Evolutionary conservation across 148 eudicot species (phyloP).

Genomic region (Diospyros kaki): DNA sequence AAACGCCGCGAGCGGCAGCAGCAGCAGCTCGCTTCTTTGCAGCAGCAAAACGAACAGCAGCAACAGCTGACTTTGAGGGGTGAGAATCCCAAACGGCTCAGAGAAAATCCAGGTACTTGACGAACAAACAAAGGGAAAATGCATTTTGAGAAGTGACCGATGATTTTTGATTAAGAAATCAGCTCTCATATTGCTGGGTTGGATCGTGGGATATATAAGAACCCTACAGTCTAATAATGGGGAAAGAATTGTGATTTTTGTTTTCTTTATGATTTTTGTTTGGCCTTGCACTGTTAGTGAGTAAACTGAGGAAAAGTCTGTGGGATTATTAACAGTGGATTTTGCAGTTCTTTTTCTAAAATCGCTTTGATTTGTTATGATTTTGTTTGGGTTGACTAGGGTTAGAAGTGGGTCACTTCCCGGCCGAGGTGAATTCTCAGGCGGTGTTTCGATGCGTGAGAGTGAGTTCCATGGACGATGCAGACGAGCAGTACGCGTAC

Average conservation of each 20-base stretch:
- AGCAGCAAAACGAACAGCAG: slow-evolving; percentile 12
- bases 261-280: background rate
- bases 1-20: slow-evolving; percentile 70
- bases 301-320: slow-evolving; percentile 32
- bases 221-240: slow-evolving; percentile 6
- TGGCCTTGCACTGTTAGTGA: slow-evolving; percentile 29
- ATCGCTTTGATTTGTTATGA: background rate
- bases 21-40: slow-evolving; percentile 27
- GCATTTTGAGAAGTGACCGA: background rate
- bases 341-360: background rate
- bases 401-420: slow-evolving; percentile 67
- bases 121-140: background rate
- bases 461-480: slow-evolving; percentile 66
- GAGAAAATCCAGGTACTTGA: slow-evolving; percentile 27
- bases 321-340: background rate
- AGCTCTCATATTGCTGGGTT: too few relatives aligned
- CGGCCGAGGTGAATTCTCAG: slow-evolving; percentile 66
- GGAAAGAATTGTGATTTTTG: background rate
- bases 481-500: slow-evolving; percentile 73
- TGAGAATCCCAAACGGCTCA: slow-evolving; percentile 31
- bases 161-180: background rate
- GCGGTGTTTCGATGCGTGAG: slow-evolving; percentile 80
- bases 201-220: background rate
- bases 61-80: slow-evolving; percentile 20
- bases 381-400: slow-evolving; percentile 27